Evolutionary conservation across 164 flowering plant species (phyloP).

Genomic region (Nelumbo lutea): DNA sequence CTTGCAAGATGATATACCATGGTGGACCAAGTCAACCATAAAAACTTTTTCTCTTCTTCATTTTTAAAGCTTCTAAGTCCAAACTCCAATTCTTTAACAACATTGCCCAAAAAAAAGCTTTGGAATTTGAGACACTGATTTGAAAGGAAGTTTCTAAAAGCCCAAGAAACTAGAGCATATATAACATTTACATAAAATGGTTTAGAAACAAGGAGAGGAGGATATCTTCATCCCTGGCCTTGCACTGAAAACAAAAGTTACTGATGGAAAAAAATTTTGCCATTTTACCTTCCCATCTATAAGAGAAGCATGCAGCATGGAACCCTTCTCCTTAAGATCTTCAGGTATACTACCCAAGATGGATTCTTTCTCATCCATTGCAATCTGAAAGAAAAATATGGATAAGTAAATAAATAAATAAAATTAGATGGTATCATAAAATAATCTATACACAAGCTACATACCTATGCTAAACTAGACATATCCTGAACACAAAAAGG

Average conservation of each 20-base stretch:
- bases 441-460: not conserved
- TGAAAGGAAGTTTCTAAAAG: not conserved
- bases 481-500: not conserved
- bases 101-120: not conserved
- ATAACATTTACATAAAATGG: not conserved
- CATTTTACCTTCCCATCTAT: slow-evolving; percentile 67
- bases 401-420: not conserved
- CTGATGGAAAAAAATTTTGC: not conserved
- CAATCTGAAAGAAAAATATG: slow-evolving; percentile 47
- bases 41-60: not conserved
- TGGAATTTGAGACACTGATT: too few species aligned
- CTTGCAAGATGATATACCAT: not conserved
- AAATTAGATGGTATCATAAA: not conserved
- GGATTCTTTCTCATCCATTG: slow-evolving; percentile 74
- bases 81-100: not conserved
- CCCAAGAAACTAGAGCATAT: not conserved
- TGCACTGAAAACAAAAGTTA: not conserved
- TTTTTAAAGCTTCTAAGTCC: not conserved
- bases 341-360: slow-evolving; percentile 67
- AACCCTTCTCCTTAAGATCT: slow-evolving; percentile 65
- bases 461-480: slow-evolving; percentile 1
- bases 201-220: not conserved
- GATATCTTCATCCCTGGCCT: not conserved
- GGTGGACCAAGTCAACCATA: not conserved
- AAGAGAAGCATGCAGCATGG: slow-evolving; percentile 55